Evolutionary conservation across 768 basidiomycete genomes (phyloP).

Genomic region (Lentinula edodes): DNA sequence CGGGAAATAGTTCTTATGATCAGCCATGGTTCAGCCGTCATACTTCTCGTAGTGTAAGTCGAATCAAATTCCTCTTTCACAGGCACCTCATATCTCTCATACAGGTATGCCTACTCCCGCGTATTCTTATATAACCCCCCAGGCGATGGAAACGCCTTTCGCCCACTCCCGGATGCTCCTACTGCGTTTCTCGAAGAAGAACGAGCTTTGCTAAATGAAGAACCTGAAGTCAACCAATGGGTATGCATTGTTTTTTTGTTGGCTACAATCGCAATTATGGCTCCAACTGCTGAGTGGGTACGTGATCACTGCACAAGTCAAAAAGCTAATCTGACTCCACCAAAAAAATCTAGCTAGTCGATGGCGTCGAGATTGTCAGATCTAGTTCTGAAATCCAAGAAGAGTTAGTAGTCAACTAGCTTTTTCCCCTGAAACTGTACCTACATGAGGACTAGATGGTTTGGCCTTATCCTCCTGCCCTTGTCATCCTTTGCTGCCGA

Average conservation of each 20-base stretch:
- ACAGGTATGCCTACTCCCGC: constrained; percentile 62
- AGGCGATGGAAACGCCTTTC: constrained; percentile 44
- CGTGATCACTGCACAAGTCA: not conserved
- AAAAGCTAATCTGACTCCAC: not conserved
- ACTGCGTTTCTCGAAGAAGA: constrained; percentile 36
- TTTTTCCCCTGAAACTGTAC: not conserved
- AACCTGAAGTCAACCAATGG: constrained; percentile 60
- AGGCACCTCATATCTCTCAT: not conserved
- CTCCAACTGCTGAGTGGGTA: constrained; percentile 68
- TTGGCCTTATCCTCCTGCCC: constrained; percentile 68
- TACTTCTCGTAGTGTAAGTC: constrained; percentile 55
- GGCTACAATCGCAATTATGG: constrained; percentile 55
- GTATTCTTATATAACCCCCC: constrained; percentile 71
- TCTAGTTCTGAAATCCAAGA: constrained; percentile 33
- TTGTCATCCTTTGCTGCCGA: constrained; percentile 71
- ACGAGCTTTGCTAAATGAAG: constrained; percentile 24
- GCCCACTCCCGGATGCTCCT: constrained; percentile 38
- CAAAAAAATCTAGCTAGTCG: constrained; percentile 42
- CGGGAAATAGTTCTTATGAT: constrained; percentile 48
- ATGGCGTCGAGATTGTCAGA: constrained; percentile 54
- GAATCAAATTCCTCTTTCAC: not conserved
- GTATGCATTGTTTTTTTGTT: constrained; percentile 50
- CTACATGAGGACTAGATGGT: constrained; percentile 43
- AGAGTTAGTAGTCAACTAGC: constrained; percentile 40
- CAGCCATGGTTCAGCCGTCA: constrained; percentile 60